Evolutionary conservation across 2,329 filamentous ascomycete species (phyloP).

Genomic region (Xylariales sp.): DNA sequence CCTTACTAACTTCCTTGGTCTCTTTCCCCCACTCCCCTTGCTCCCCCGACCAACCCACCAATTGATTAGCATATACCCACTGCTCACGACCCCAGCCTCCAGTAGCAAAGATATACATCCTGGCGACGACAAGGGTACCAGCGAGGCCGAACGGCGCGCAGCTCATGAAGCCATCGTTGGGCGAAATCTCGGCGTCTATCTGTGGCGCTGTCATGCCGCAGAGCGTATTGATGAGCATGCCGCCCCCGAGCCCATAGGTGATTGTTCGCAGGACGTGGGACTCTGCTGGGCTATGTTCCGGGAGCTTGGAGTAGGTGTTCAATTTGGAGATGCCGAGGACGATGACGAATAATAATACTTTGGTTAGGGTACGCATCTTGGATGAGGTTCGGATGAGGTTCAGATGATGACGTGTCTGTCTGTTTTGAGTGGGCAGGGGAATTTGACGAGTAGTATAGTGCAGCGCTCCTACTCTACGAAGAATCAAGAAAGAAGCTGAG

Average conservation of each 20-base stretch:
- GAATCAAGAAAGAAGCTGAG: too few relatives aligned
- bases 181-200: slow-evolving; percentile 9
- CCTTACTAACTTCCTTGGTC: too few relatives aligned
- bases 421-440: too few relatives aligned
- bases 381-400: neutral
- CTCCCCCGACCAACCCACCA: too few relatives aligned
- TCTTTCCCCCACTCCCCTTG: too few relatives aligned
- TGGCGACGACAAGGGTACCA: slow-evolving; percentile 4
- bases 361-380: slow-evolving; percentile 7
- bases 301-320: neutral
- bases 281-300: neutral
- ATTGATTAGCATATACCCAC: slow-evolving; percentile 9
- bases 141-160: slow-evolving; percentile 10
- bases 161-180: slow-evolving; percentile 8
- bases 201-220: slow-evolving; percentile 9
- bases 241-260: slow-evolving; percentile 5
- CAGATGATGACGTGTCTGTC: too few relatives aligned
- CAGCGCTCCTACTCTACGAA: too few relatives aligned
- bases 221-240: slow-evolving; percentile 8
- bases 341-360: neutral
- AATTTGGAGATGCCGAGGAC: neutral
- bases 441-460: too few relatives aligned
- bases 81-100: slow-evolving; percentile 7
- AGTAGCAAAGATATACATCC: slow-evolving; percentile 5
- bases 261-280: slow-evolving; percentile 8